A percentile compares a stretch with the other conserved stretches of the same genome.
phyloP scores from a whole-genome alignment of 2,329 filamentous ascomycete genomes.

The Blumeria hordei region DNA sequence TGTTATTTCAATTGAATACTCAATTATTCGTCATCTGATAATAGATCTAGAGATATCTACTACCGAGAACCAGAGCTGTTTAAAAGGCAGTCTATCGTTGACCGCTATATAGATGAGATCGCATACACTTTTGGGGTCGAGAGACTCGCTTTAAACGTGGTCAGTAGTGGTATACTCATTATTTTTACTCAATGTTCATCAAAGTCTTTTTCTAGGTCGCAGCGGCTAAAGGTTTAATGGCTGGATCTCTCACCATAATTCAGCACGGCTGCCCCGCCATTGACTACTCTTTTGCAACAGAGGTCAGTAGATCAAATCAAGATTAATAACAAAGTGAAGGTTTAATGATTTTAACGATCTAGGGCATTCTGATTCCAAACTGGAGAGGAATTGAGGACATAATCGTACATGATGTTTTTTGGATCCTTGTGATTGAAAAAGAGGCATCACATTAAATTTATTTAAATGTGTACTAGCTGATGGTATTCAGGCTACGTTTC shows the following conservation, averaged over 20 bases:
- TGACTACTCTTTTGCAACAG: constrained; percentile 17
- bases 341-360: neutral
- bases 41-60: constrained; percentile 42
- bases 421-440: constrained; percentile 59
- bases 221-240: constrained; percentile 45
- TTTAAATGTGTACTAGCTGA: constrained; percentile 5
- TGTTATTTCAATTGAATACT: no score
- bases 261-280: constrained; percentile 21
- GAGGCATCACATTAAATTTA: constrained; percentile 25
- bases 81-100: constrained; percentile 39
- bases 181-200: neutral
- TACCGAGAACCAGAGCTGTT: constrained; percentile 57
- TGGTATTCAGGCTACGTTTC: constrained; percentile 43
- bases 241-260: constrained; percentile 28
- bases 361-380: constrained; percentile 39
- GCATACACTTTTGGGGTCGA: constrained; percentile 42
- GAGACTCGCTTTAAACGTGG: constrained; percentile 45
- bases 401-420: constrained; percentile 25
- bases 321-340: neutral
- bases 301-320: constrained; percentile 13
- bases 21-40: neutral
- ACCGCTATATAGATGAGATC: constrained; percentile 50
- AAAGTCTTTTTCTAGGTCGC: constrained; percentile 29
- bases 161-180: constrained; percentile 14
- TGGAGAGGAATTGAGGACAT: constrained; percentile 24